Base-by-base conservation (phyloP, 176 grass and related monocot genomes). In the Paspalum notatum region DNA sequence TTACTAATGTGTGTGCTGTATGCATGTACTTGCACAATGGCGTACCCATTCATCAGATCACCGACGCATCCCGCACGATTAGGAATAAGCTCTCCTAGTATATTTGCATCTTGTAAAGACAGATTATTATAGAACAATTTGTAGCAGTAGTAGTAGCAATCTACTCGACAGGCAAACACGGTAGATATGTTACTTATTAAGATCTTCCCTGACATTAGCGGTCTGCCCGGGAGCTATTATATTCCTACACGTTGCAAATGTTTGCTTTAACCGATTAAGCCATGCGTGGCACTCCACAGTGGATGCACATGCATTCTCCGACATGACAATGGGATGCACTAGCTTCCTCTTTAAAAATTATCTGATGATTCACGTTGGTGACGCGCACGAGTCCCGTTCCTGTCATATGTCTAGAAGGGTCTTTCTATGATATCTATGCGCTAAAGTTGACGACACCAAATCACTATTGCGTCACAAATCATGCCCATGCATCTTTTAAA, bases 111-210 rank as follows among this genome's bases (percentile, higher is more conserved):
- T 78, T 77, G 14, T 16, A 27, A 21, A n/a, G 43, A 62, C 16
- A n/a, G n/a, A 16, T 50, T 3, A 27, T 17, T 57, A 64, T 27
- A 65, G 62, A 77, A 78, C 17, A 78, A 72, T 22, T 57, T 48
- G 22, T 73, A 79, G 75, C 80, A 68, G 75, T 21, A 67, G 22
- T 79, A 79, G 75, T 84, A 68, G 75, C 32, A 67, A 17, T 73
- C 75, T 10, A 88, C 44, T 74, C 32, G 59, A 59, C 50, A 88
- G 48, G 74, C 80, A 88, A 58, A 83, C 39, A 22, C n/a, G 17
- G 25, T 20, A 25, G 66, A 87, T 83, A 72, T 72, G n/a, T 65
- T 64, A 64, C 61, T 57, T 10, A 66, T 57, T 10, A 66, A 55
- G 5, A 65, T 14, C 15, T 62, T 49, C 13, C 66, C 6, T 9